A percentile compares a stretch with the other conserved stretches of the same genome.
Evolutionary conservation across 305 asterid genomes (phyloP).

Genomic region (Coffea humblotiana): DNA sequence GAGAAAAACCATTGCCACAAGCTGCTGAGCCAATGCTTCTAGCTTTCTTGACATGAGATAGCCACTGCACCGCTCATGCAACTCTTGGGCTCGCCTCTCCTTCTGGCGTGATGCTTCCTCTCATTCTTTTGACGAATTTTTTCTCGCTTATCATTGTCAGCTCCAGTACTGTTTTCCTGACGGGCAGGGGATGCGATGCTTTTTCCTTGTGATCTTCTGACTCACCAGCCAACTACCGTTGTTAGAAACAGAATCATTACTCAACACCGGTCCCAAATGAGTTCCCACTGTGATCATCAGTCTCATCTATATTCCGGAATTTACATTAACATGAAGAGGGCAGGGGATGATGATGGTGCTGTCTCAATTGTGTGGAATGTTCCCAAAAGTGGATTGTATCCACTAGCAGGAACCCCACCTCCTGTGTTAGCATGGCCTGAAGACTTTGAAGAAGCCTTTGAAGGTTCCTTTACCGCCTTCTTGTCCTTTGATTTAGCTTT

Average conservation of each 20-base stretch:
- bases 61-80: conserved; percentile 85
- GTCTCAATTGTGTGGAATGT: conserved; percentile 69
- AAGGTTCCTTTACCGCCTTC: conserved; percentile 54
- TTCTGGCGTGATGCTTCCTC: conserved; percentile 94
- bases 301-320: conserved; percentile 63
- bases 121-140: conserved; percentile 89
- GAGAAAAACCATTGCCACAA: conserved; percentile 85
- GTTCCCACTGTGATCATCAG: conserved; percentile 60
- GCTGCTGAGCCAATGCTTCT: conserved; percentile 75
- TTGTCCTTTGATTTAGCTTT: conserved; percentile 73
- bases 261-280: conserved; percentile 49
- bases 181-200: conserved; percentile 40
- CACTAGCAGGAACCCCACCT: conserved; percentile 56
- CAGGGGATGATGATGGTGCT: conserved; percentile 44
- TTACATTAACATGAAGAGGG: conserved; percentile 56
- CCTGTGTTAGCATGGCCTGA: conserved; percentile 44
- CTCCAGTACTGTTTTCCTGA: conserved; percentile 59
- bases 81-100: conserved; percentile 92
- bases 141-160: conserved; percentile 81
- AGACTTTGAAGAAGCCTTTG: conserved; percentile 58
- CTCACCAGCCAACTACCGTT: conserved; percentile 89
- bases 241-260: conserved; percentile 68
- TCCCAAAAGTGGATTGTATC: conserved; percentile 72
- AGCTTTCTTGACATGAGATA: conserved; percentile 91
- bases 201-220: conserved; percentile 90